phyloP scores from a whole-genome alignment of 495 filamentous ascomycete genomes.

The Pseudevernia furfuracea region DNA sequence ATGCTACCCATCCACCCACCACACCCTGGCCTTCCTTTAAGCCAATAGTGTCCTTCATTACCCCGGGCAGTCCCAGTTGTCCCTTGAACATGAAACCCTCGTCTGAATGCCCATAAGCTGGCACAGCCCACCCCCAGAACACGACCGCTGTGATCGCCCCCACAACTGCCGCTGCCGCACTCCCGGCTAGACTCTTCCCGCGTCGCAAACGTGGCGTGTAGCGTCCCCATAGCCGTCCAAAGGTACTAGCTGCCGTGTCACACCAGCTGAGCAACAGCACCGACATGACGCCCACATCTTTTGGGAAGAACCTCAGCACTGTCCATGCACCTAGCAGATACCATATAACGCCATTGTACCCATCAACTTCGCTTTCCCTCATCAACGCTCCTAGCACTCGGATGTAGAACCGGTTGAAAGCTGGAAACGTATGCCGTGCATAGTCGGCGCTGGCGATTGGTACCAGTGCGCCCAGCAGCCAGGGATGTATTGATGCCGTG shows the following conservation, averaged over 20 bases:
- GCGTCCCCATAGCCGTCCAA: constrained; percentile 78
- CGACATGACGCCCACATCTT: constrained; percentile 86
- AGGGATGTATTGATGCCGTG: constrained; percentile 66
- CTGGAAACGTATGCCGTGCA: constrained; percentile 67
- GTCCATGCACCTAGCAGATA: constrained; percentile 86
- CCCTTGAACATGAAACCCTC: constrained; percentile 78
- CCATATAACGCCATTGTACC: constrained; percentile 95
- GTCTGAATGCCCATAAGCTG: constrained; percentile 51
- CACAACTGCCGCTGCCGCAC: constrained; percentile 69
- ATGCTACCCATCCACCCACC: constrained; percentile 58
- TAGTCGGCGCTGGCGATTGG: constrained; percentile 80
- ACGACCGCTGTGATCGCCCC: constrained; percentile 71
- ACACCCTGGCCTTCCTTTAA: constrained; percentile 40
- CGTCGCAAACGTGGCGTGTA: constrained; percentile 76
- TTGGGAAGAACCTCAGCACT: constrained; percentile 79
- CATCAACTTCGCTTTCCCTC: constrained; percentile 85
- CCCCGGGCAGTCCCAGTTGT: constrained; percentile 53
- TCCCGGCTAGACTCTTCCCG: constrained; percentile 89
- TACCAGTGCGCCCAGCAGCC: constrained; percentile 72
- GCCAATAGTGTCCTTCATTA: constrained; percentile 42
- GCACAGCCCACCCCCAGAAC: constrained; percentile 84
- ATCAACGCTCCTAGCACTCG: constrained; percentile 78
- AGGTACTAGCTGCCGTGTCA: constrained; percentile 90
- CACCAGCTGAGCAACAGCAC: constrained; percentile 93
- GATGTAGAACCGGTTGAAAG: constrained; percentile 84